Evolutionary conservation across 768 basidiomycete genomes (phyloP).

Genomic region (Dacryopinax primogenitus): DNA sequence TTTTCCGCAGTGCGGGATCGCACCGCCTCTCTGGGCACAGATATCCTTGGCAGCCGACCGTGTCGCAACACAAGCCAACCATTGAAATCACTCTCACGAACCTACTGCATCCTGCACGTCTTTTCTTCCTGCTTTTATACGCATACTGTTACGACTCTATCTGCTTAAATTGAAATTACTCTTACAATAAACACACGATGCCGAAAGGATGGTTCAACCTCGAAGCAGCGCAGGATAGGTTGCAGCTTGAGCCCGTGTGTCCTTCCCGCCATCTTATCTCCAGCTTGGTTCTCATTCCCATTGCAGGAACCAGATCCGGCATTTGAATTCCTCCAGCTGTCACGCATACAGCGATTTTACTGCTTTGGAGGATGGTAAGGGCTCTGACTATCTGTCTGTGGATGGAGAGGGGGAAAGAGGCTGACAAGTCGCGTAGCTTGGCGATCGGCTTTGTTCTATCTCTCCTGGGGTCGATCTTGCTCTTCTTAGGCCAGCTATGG

Average conservation of each 20-base stretch:
- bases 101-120: no score
- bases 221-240: constrained; percentile 13
- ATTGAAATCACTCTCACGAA: no score
- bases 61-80: no score
- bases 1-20: no score
- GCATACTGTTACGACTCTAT: no score
- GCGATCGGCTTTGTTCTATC: constrained; percentile 66
- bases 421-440: constrained; percentile 36
- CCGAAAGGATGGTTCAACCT: constrained; percentile 76
- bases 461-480: constrained; percentile 59
- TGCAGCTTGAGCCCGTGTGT: neutral
- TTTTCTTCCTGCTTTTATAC: no score
- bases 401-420: neutral
- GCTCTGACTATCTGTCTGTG: neutral
- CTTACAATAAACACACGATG: neutral
- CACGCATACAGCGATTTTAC: constrained; percentile 68
- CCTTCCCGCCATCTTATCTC: neutral
- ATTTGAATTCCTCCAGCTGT: constrained; percentile 65
- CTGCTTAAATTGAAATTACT: neutral
- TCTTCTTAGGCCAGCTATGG: constrained; percentile 55
- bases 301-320: constrained; percentile 45
- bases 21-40: no score
- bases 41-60: no score
- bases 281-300: neutral
- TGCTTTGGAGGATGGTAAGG: constrained; percentile 74